Evolutionary conservation across 148 eudicot species (phyloP), one percentile per base, ranked within the genome.

Genomic region (Camellia sinensis): DNA sequence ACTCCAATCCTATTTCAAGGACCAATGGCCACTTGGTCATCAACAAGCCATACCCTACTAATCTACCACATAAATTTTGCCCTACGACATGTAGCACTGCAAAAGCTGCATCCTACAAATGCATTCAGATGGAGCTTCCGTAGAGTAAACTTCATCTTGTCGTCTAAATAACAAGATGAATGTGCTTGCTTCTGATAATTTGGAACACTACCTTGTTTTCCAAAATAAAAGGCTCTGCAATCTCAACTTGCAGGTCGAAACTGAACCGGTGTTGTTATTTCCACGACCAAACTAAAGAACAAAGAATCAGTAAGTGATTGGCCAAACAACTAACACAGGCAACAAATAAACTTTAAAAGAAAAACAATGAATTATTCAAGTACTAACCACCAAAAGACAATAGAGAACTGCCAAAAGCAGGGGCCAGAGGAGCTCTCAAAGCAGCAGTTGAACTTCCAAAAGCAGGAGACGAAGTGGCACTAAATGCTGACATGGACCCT

Each of bases 391-490:
- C 14, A 10, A 22, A 62, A 22, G 57, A 41, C 3, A 3, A 69
- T 69, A 60, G 41, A 45, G 21, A 45, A 52, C 59, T 44, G 21
- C 52, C 56, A 44, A 12, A 69, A 59, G 61, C 6, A 9, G 57
- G 71, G 56, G 45, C 17, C 15, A 37, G n/a, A 60, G 41, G 4
- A 59, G 46, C 7, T 63, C 78, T 14, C 37, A 78, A 69, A 52
- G 59, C 52, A 76, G 80, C 7, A 18, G 44, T 29, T n/a, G 48
- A 45, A 82, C 75, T 74, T 60, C 82, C 80, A 66, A 56, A 76
- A 72, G 66, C 10, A 43, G 85, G 64, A 77, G 81, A 67, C 17
- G 67, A 13, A 29, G 9, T 14, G 56, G 69, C 48, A 76, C 54
- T 54, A 62, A 44, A 45, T 21, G 57, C 9, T n/a, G 59, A 19